phyloP scores from a whole-genome alignment of 1,284 basidiomycete species.

The Stereum hirsutum region DNA sequence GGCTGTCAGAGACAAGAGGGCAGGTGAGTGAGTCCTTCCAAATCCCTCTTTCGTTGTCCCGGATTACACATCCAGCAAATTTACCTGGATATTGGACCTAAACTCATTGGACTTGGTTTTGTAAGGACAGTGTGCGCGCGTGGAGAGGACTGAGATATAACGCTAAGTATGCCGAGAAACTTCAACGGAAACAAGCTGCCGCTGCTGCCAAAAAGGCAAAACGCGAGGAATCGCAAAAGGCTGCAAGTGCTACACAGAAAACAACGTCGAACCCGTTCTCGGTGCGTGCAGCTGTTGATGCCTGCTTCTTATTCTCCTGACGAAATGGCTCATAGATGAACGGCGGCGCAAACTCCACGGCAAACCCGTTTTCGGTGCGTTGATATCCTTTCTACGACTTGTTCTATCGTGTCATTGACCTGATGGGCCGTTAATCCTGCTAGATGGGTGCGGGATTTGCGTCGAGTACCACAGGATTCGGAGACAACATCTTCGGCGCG shows the following conservation, averaged over 20 bases:
- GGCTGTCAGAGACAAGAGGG: conserved; percentile 65
- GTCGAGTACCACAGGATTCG: conserved; percentile 40
- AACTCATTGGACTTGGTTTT: no score
- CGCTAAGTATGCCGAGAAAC: conserved; percentile 59
- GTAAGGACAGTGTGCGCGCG: conserved; percentile 70
- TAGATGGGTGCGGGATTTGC: conserved; percentile 12
- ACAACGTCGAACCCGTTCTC: conserved; percentile 60
- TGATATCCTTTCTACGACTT: no score
- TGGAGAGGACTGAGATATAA: conserved; percentile 70
- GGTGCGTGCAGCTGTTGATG: conserved; percentile 28
- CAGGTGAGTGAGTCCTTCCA: conserved; percentile 41
- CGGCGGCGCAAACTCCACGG: no score
- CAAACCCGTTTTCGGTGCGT: no score
- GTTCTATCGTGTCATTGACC: no score
- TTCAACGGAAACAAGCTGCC: conserved; percentile 37
- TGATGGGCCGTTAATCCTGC: no score
- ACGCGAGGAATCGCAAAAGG: conserved; percentile 17
- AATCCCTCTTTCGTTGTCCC: not conserved
- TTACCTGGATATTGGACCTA: no score
- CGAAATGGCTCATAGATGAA: no score
- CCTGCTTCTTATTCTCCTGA: not conserved
- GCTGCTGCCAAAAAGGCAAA: conserved; percentile 26
- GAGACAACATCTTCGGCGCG: conserved; percentile 52
- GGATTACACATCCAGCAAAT: not conserved
- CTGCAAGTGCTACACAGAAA: conserved; percentile 10